Conservation (phyloP, 2,329 filamentous ascomycete genomes). For the Colletotrichum lupini region DNA sequence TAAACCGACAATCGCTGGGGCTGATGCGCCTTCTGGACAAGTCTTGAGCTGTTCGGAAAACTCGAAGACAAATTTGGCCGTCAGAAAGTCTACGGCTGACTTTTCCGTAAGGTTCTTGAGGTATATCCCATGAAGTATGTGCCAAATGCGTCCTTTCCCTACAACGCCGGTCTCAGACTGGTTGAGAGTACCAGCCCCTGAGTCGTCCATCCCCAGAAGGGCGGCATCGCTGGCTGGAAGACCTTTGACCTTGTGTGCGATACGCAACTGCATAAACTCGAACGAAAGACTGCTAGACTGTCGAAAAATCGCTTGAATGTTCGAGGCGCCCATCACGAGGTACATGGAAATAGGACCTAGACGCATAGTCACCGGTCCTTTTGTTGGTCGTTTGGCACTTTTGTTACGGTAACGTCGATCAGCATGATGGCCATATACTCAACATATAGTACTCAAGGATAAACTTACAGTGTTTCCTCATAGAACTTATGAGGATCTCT, state of each 20-base stretch:
- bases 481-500: slow-evolving; percentile 6
- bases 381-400: neutral
- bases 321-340: slow-evolving; percentile 1
- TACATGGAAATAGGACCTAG: slow-evolving; percentile 7
- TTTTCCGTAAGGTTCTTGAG: slow-evolving; percentile 12
- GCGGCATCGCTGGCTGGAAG: slow-evolving; percentile 34
- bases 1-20: slow-evolving; percentile 33
- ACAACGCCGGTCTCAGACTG: slow-evolving; percentile 28
- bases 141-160: slow-evolving; percentile 38
- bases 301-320: slow-evolving; percentile 1
- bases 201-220: slow-evolving; percentile 37
- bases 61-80: neutral
- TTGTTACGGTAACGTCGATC: neutral
- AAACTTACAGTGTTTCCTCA: neutral
- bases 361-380: neutral
- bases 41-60: slow-evolving; percentile 1
- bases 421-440: neutral
- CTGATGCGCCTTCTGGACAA: neutral
- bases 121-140: slow-evolving; percentile 39
- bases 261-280: slow-evolving; percentile 25
- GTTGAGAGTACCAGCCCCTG: slow-evolving; percentile 36
- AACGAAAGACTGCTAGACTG: slow-evolving; percentile 9
- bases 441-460: neutral
- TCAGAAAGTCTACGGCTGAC: neutral
- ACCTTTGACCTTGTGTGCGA: slow-evolving; percentile 40